Evolutionary conservation across 768 basidiomycete species (phyloP).

Genomic region (Trametes villosa): DNA sequence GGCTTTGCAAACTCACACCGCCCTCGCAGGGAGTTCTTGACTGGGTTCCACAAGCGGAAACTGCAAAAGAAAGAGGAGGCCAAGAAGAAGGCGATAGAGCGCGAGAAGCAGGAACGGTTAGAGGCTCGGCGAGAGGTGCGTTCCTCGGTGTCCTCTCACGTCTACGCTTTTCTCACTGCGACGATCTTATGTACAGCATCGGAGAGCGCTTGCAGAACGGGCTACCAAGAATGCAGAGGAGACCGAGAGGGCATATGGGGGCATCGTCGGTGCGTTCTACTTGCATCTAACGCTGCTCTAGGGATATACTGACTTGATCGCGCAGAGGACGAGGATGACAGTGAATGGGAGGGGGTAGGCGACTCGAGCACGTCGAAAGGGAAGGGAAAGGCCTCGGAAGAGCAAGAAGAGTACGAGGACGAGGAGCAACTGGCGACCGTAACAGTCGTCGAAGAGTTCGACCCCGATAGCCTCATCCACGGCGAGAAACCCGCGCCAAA

Average conservation of each 20-base stretch:
- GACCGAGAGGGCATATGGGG: constrained; percentile 76
- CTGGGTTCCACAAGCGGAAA: constrained; percentile 94
- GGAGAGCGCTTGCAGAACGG: constrained; percentile 75
- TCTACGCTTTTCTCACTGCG: constrained; percentile 20
- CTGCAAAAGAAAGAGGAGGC: constrained; percentile 79
- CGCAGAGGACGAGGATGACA: constrained; percentile 32
- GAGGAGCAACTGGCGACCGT: constrained; percentile 88
- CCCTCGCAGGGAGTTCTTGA: constrained; percentile 76
- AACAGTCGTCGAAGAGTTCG: constrained; percentile 91
- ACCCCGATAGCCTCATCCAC: constrained; percentile 65
- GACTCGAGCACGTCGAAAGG: constrained; percentile 33
- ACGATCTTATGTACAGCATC: constrained; percentile 53
- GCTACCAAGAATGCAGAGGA: constrained; percentile 77
- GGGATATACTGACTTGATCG: neutral
- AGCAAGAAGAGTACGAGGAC: constrained; percentile 77
- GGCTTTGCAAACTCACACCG: neutral
- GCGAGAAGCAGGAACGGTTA: constrained; percentile 75
- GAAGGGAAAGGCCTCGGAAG: constrained; percentile 37
- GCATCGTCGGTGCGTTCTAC: constrained; percentile 20
- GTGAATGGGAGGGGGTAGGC: constrained; percentile 53
- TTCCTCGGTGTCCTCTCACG: constrained; percentile 2
- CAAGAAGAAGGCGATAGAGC: constrained; percentile 70
- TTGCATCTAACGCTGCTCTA: neutral
- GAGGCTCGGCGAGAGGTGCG: constrained; percentile 80
- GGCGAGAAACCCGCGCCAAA: constrained; percentile 35